A percentile compares a stretch with the other conserved stretches of the same genome.
These are phyloP conservation scores for Adansonia grandidieri DNA, from an alignment of 441 rosid genomes.

Conservation along the genomic window DNA sequence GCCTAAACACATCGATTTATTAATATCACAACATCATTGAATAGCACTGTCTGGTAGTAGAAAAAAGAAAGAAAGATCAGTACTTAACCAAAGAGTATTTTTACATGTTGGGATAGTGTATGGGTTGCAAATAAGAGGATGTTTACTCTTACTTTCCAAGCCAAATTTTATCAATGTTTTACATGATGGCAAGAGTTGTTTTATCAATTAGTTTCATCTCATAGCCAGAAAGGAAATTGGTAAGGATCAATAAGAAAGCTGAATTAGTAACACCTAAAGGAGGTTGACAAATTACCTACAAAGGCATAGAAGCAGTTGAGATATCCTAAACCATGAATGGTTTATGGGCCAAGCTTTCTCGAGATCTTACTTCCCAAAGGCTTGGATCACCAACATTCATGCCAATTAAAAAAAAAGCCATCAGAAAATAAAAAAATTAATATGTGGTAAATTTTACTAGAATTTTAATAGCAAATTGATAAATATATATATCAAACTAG, in stretches of 20 bases:
- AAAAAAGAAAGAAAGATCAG: constrained; percentile 7
- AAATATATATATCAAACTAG: not conserved
- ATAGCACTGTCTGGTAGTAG: constrained; percentile 36
- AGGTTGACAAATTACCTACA: constrained; percentile 46
- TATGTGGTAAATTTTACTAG: not conserved
- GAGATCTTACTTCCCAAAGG: constrained; percentile 37
- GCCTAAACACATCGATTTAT: constrained; percentile 55
- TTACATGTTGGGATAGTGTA: not conserved
- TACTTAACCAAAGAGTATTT: not conserved
- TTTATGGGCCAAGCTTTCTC: constrained; percentile 47
- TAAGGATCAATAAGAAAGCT: no score
- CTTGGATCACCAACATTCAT: constrained; percentile 51
- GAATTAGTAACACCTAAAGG: not conserved
- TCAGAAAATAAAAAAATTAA: not conserved
- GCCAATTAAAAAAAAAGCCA: constrained; percentile 43
- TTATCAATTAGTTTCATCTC: not conserved
- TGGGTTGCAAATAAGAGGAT: not conserved
- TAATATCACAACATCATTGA: constrained; percentile 19
- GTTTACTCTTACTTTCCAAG: constrained; percentile 10
- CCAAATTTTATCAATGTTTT: not conserved
- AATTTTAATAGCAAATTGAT: not conserved
- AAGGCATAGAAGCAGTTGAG: constrained; percentile 36
- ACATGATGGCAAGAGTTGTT: not conserved
- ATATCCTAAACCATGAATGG: constrained; percentile 68
- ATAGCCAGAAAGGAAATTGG: not conserved